Evolutionary conservation across 768 basidiomycete species (phyloP).

Genomic region (Coprinellus aureogranulatus): DNA sequence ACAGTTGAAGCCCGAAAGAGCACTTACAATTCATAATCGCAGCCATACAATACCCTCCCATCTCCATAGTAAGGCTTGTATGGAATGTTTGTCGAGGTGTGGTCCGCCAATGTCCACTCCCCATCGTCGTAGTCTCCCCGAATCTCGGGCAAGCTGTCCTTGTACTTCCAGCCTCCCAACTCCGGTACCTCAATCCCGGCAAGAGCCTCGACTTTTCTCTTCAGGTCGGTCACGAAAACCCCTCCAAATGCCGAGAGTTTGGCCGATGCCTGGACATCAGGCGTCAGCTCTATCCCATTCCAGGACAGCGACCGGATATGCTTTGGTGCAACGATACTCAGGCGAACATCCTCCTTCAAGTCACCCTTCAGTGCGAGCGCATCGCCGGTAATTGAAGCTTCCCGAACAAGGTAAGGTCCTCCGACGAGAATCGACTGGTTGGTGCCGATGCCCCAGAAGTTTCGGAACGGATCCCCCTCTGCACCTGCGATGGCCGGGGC

Average conservation of each 20-base stretch:
- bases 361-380: constrained; percentile 67
- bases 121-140: constrained; percentile 55
- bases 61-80: constrained; percentile 69
- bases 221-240: constrained; percentile 46
- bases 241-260: constrained; percentile 39
- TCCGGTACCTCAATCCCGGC: constrained; percentile 41
- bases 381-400: constrained; percentile 46
- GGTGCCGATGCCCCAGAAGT: constrained; percentile 73
- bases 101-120: constrained; percentile 64
- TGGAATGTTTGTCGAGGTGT: constrained; percentile 72
- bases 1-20: background rate
- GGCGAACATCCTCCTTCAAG: constrained; percentile 51
- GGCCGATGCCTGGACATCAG: constrained; percentile 28
- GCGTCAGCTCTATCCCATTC: constrained; percentile 59
- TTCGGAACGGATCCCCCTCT: constrained; percentile 41
- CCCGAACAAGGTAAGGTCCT: constrained; percentile 64
- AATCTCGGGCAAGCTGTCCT: constrained; percentile 74
- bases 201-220: constrained; percentile 23
- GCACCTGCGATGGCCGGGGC: constrained; percentile 57
- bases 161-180: constrained; percentile 70
- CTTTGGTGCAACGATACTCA: constrained; percentile 65
- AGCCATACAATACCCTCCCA: constrained; percentile 77
- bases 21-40: constrained; percentile 84
- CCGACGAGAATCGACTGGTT: constrained; percentile 66
- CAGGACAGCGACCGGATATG: constrained; percentile 57